Percentiles rank a stretch among this genome's conserved stretches.
phyloP scores from a whole-genome alignment of 805 yeast species.

The Wickerhamiella occidentalis region DNA sequence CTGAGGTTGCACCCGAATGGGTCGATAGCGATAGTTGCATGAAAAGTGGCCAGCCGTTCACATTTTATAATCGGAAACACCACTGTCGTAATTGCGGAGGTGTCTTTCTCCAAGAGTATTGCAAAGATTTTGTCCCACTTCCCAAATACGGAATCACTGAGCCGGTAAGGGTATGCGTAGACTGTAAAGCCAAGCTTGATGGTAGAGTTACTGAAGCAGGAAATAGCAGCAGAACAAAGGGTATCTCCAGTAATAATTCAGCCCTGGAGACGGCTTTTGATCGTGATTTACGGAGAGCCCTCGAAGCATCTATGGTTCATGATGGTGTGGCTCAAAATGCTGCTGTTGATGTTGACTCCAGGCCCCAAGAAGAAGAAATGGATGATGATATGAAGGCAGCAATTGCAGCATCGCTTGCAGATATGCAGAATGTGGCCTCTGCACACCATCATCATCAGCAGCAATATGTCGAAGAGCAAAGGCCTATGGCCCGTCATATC shows the following conservation, averaged over 20 bases:
- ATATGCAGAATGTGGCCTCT: constrained; percentile 32
- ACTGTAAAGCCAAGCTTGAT: constrained; percentile 54
- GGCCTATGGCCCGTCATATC: constrained; percentile 1
- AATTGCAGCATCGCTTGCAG: constrained; percentile 78
- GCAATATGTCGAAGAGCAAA: neutral
- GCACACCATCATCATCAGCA: neutral
- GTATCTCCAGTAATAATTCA: constrained; percentile 14
- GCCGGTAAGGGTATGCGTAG: constrained; percentile 89
- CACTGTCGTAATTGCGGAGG: constrained; percentile 98
- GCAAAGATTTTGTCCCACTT: constrained; percentile 56
- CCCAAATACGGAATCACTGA: constrained; percentile 78
- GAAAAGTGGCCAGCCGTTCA: constrained; percentile 74
- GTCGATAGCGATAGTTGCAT: constrained; percentile 89
- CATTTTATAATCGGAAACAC: constrained; percentile 80
- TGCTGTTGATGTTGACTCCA: neutral
- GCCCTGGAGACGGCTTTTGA: constrained; percentile 24
- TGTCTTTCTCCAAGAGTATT: constrained; percentile 75
- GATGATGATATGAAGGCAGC: constrained; percentile 90
- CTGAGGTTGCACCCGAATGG: constrained; percentile 96
- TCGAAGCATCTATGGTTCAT: constrained; percentile 54
- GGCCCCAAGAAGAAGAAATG: constrained; percentile 39
- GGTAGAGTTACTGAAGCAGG: neutral
- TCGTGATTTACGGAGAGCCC: constrained; percentile 64
- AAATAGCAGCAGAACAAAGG: neutral
- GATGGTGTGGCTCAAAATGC: constrained; percentile 31